Conservation (phyloP, 768 basidiomycete genomes). For the Russula griseocarnosa region DNA sequence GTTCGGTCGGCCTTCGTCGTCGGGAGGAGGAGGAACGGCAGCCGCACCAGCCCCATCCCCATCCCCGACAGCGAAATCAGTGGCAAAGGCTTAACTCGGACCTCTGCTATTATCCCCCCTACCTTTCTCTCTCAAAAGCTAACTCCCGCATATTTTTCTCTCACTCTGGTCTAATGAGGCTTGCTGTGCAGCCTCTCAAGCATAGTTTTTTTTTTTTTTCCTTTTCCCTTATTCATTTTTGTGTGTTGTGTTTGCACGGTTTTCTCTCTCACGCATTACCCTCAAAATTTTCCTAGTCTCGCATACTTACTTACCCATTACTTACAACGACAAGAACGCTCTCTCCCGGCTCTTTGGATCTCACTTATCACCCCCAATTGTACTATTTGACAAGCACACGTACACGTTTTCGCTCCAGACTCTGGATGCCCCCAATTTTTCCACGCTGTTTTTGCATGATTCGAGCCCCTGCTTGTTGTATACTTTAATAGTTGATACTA, state of each 20-base stretch:
- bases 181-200: slow-evolving; percentile 20
- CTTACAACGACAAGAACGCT: slow-evolving; percentile 12
- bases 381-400: slow-evolving; percentile 11
- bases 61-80: too few relatives aligned
- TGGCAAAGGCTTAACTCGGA: background rate
- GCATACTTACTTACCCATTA: slow-evolving; percentile 16
- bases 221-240: background rate
- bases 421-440: background rate
- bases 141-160: background rate
- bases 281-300: background rate
- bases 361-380: slow-evolving; percentile 11
- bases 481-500: slow-evolving; percentile 6
- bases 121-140: background rate
- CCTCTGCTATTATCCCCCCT: background rate
- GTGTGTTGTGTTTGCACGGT: background rate
- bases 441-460: slow-evolving; percentile 4
- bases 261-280: background rate
- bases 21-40: background rate
- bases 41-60: too few relatives aligned
- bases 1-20: slow-evolving; percentile 41
- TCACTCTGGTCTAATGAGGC: background rate
- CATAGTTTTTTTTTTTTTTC: background rate
- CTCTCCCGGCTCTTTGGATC: slow-evolving; percentile 5
- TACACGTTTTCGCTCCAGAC: slow-evolving; percentile 7
- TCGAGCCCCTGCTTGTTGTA: slow-evolving; percentile 10